Conservation (phyloP, 805 yeast species). For the Pichia pseudocactophila region DNA sequence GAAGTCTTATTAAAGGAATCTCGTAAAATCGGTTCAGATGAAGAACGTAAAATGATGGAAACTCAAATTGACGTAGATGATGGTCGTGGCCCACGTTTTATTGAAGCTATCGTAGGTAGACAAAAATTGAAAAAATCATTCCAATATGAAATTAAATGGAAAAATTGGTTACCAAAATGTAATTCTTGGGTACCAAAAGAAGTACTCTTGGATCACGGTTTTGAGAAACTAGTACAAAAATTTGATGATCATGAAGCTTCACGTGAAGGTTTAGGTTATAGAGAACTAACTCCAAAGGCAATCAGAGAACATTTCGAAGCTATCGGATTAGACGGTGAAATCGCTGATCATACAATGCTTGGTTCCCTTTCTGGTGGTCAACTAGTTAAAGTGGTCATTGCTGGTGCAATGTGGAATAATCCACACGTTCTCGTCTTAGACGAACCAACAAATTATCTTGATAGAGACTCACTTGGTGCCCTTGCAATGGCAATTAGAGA, state of each 20-base stretch:
- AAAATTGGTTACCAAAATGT: slow-evolving; percentile 81
- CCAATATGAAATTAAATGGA: slow-evolving; percentile 97
- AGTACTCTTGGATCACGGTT: slow-evolving; percentile 69
- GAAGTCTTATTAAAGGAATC: slow-evolving; percentile 91
- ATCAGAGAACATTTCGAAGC: slow-evolving; percentile 95
- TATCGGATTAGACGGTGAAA: slow-evolving; percentile 95
- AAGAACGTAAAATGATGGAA: slow-evolving; percentile 67
- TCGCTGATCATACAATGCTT: slow-evolving; percentile 96
- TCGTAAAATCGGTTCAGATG: slow-evolving; percentile 66
- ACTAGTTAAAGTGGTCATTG: slow-evolving; percentile 94
- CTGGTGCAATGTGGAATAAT: slow-evolving; percentile 99
- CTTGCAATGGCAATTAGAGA: slow-evolving; percentile 95
- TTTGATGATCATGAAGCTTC: slow-evolving; percentile 99
- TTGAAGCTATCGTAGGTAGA: slow-evolving; percentile 95
- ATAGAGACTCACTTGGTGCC: slow-evolving; percentile 96
- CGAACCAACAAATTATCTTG: slow-evolving; percentile 97
- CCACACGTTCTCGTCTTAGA: slow-evolving; percentile 94
- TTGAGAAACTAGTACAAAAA: slow-evolving; percentile 84
- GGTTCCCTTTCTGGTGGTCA: slow-evolving; percentile 98
- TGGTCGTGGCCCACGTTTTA: slow-evolving; percentile 73
- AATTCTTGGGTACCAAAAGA: slow-evolving; percentile 93
- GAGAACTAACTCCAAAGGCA: slow-evolving; percentile 85
- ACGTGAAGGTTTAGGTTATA: slow-evolving; percentile 97
- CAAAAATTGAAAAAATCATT: slow-evolving; percentile 92
- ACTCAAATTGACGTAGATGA: slow-evolving; percentile 75